Percentiles rank a stretch among this genome's conserved stretches.
phyloP scores from a whole-genome alignment of 805 yeast genomes.

The Yarrowia sp. region DNA sequence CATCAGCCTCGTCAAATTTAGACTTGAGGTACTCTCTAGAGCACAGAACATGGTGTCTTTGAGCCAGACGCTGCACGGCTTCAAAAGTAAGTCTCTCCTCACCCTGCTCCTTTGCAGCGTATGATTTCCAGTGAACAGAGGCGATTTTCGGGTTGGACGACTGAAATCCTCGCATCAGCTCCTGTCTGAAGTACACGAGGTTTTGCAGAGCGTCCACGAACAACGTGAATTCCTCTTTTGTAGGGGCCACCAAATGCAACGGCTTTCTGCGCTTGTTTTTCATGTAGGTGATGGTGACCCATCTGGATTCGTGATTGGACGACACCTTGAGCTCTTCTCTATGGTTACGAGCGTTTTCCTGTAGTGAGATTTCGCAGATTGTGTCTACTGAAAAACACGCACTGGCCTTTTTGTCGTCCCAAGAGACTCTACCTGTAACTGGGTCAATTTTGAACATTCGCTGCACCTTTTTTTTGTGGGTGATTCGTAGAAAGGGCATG shows the following conservation, averaged over 20 bases:
- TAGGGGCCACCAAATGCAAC: conserved; percentile 69
- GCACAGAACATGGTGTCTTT: conserved; percentile 69
- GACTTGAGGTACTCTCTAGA: conserved; percentile 50
- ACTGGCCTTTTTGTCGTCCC: conserved; percentile 54
- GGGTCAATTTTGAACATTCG: conserved; percentile 57
- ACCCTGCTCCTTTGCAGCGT: conserved; percentile 38
- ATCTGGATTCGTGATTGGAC: conserved; percentile 57
- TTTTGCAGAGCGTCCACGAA: conserved; percentile 55
- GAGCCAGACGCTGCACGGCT: conserved; percentile 65
- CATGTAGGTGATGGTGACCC: conserved; percentile 80
- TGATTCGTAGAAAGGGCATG: conserved; percentile 61
- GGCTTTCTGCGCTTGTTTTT: conserved; percentile 65
- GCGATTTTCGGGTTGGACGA: conserved; percentile 64
- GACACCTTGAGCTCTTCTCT: conserved; percentile 80
- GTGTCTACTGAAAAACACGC: conserved; percentile 53
- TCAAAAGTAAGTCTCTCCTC: conserved; percentile 48
- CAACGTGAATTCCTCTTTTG: conserved; percentile 51
- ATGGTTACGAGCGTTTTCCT: conserved; percentile 75
- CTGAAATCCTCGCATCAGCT: conserved; percentile 60
- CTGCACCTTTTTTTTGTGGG: conserved; percentile 65
- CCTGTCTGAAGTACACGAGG: conserved; percentile 56
- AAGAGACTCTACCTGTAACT: conserved; percentile 51
- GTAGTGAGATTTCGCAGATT: conserved; percentile 59
- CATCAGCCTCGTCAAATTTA: conserved; percentile 57
- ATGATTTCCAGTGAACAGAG: conserved; percentile 60